Evolutionary conservation across 2,329 filamentous ascomycete species (phyloP).

Genomic region (Sclerotinia nivalis): DNA sequence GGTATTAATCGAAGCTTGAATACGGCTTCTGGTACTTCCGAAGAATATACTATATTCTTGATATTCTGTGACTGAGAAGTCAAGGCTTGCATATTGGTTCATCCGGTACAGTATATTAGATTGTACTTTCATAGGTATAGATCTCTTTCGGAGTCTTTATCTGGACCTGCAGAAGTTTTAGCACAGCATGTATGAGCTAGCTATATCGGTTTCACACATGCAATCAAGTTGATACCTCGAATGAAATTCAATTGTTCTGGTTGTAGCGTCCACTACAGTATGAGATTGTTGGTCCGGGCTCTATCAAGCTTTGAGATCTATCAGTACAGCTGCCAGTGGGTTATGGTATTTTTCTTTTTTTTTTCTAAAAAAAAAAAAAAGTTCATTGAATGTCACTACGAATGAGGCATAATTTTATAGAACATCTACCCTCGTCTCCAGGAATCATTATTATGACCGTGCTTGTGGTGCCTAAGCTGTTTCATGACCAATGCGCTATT

Average conservation of each 20-base stretch:
- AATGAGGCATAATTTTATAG: background rate
- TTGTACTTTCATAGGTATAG: background rate
- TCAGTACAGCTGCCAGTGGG: background rate
- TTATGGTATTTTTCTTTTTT: too few relatives aligned
- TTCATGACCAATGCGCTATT: constrained; percentile 15
- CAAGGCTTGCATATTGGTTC: constrained; percentile 4
- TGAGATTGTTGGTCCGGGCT: constrained; percentile 5
- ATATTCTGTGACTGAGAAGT: background rate
- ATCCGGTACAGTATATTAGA: background rate
- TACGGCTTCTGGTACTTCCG: constrained; percentile 13
- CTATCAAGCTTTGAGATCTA: background rate
- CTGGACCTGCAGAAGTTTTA: constrained; percentile 28
- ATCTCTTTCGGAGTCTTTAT: constrained; percentile 26
- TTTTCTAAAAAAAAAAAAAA: too few relatives aligned
- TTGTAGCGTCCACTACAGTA: background rate
- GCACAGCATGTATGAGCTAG: constrained; percentile 27
- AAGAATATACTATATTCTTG: constrained; percentile 17
- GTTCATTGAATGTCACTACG: background rate
- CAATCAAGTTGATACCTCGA: constrained; percentile 13
- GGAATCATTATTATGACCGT: constrained; percentile 12
- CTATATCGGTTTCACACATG: constrained; percentile 30
- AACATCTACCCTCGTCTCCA: constrained; percentile 20
- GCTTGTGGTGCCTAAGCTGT: constrained; percentile 17
- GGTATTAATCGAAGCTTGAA: constrained; percentile 1
- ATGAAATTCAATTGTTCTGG: background rate